A percentile compares a stretch with the other conserved stretches of the same genome.
Conservation (phyloP, 2,329 filamentous ascomycete genomes). For the Colletotrichum costaricense region DNA sequence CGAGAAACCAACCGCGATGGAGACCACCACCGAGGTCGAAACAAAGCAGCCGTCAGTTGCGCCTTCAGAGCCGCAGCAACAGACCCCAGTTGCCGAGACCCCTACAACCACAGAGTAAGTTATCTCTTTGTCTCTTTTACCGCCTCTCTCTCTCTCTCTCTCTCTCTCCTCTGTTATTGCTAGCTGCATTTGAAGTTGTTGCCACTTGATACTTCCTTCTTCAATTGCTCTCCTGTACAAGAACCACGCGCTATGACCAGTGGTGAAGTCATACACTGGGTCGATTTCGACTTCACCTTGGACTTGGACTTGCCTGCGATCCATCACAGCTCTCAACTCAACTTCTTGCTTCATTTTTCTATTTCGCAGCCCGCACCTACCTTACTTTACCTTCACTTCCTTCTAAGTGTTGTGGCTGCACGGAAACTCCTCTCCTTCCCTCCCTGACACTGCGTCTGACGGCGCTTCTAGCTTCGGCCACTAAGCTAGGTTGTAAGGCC, state of each 20-base stretch:
- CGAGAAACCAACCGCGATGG: conserved; percentile 19
- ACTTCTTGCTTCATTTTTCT: neutral
- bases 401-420: neutral
- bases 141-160: neutral
- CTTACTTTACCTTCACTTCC: neutral
- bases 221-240: neutral
- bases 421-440: neutral
- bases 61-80: conserved; percentile 27
- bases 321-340: neutral
- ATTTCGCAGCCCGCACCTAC: neutral
- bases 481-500: neutral
- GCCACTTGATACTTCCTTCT: neutral
- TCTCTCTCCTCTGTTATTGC: neutral
- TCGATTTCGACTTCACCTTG: neutral
- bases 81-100: conserved; percentile 27
- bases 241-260: conserved; percentile 14
- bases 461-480: neutral
- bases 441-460: neutral
- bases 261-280: conserved; percentile 32
- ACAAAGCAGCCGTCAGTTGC: conserved; percentile 33
- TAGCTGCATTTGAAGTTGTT: neutral
- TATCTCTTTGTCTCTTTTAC: neutral
- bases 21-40: conserved; percentile 28
- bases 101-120: conserved; percentile 30
- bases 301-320: neutral